Conservation (phyloP, 495 filamentous ascomycete genomes). For the Trichoderma erinaceum region DNA sequence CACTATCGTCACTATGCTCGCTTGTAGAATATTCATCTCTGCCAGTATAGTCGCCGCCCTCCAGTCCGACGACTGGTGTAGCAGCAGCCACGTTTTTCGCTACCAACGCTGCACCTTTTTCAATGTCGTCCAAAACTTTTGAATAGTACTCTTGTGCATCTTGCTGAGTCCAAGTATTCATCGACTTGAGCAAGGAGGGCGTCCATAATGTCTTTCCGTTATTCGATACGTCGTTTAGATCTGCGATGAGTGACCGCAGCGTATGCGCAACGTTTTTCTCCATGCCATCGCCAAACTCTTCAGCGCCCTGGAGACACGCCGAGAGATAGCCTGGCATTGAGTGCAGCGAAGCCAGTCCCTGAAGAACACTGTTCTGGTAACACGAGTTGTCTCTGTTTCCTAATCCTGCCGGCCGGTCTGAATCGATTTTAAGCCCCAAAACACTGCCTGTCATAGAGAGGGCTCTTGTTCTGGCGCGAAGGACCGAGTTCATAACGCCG, state of each 20-base stretch:
- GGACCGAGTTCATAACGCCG: conserved; percentile 33
- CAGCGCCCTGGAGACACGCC: conserved; percentile 24
- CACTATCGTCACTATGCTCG: conserved; percentile 44
- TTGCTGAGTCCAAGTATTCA: conserved; percentile 93
- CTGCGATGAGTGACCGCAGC: conserved; percentile 56
- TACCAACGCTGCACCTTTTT: conserved; percentile 61
- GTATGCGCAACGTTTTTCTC: conserved; percentile 36
- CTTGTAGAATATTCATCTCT: conserved; percentile 33
- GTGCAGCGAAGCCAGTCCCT: conserved; percentile 72
- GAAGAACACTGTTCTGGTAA: conserved; percentile 94
- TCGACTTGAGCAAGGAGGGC: conserved; percentile 67
- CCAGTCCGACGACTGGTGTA: not conserved
- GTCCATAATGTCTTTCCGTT: conserved; percentile 72
- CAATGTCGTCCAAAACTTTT: conserved; percentile 79
- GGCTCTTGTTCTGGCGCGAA: conserved; percentile 35
- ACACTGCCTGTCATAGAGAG: conserved; percentile 45
- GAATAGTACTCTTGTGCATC: conserved; percentile 98
- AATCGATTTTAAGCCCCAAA: conserved; percentile 28
- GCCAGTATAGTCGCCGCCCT: not conserved
- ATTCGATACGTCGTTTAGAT: conserved; percentile 59
- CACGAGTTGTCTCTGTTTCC: conserved; percentile 94
- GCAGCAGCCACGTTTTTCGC: conserved; percentile 27
- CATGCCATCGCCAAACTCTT: conserved; percentile 25
- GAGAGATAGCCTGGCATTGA: conserved; percentile 52
- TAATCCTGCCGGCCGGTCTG: conserved; percentile 62